Evolutionary conservation across 73 alveolate species (phyloP).

Genomic region (Paramecium biaurelia): DNA sequence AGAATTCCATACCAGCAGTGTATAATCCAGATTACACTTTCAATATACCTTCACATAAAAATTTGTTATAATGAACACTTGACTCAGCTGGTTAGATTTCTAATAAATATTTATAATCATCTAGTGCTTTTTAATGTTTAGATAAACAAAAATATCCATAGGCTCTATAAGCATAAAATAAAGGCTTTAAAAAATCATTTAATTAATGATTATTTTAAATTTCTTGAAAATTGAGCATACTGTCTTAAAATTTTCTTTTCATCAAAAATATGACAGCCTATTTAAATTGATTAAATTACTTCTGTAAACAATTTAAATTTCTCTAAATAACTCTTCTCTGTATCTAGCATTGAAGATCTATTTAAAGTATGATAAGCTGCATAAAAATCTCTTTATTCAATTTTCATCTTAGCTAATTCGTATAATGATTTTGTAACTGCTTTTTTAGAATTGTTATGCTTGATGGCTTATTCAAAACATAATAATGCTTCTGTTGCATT

Average conservation of each 20-base stretch:
- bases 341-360: slow-evolving; percentile 59
- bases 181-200: slow-evolving; percentile 61
- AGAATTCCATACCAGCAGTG: slow-evolving; percentile 45
- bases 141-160: slow-evolving; percentile 62
- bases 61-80: slow-evolving; percentile 53
- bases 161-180: slow-evolving; percentile 66
- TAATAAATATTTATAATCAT: slow-evolving; percentile 54
- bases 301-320: slow-evolving; percentile 62
- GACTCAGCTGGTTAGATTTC: slow-evolving; percentile 21
- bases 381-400: slow-evolving; percentile 66
- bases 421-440: slow-evolving; percentile 66
- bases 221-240: background rate
- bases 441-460: slow-evolving; percentile 58
- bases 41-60: slow-evolving; percentile 66
- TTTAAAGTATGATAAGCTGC: slow-evolving; percentile 68
- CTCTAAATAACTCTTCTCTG: slow-evolving; percentile 57
- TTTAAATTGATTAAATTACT: background rate
- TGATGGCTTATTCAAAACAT: slow-evolving; percentile 67
- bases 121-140: slow-evolving; percentile 65
- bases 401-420: slow-evolving; percentile 65
- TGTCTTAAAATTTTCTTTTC: slow-evolving; percentile 67
- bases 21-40: slow-evolving; percentile 40
- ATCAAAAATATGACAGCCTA: slow-evolving; percentile 62
- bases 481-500: slow-evolving; percentile 62
- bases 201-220: slow-evolving; percentile 44